phyloP scores from a whole-genome alignment of 352 stramenopile genomes.

The Pythium grandisporangium region DNA sequence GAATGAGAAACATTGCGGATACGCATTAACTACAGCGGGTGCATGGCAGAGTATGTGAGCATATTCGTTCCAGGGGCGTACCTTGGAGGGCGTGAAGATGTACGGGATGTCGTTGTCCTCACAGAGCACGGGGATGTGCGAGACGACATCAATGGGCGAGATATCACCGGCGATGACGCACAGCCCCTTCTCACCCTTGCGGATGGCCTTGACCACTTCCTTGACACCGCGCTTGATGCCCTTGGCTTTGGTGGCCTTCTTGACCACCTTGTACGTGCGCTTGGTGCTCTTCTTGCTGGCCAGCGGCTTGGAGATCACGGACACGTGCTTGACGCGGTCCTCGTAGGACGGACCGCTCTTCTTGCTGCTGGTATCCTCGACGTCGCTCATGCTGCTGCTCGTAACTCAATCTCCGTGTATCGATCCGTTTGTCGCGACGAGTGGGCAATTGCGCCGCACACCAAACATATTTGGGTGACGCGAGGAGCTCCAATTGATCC shows the following conservation, averaged over 20 bases:
- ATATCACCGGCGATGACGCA: slow-evolving; percentile 99
- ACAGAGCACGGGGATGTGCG: slow-evolving; percentile 97
- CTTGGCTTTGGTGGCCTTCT: slow-evolving; percentile 95
- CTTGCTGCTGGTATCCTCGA: slow-evolving; percentile 58
- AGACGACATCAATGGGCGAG: slow-evolving; percentile 99
- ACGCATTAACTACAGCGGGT: slow-evolving; percentile 3
- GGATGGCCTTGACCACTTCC: slow-evolving; percentile 99
- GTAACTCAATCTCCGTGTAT: no score
- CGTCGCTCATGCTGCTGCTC: slow-evolving; percentile 59
- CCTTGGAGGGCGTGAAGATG: slow-evolving; percentile 96
- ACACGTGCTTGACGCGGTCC: slow-evolving; percentile 82
- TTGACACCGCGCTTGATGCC: slow-evolving; percentile 98
- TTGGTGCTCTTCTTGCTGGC: slow-evolving; percentile 97
- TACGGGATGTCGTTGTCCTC: slow-evolving; percentile 99
- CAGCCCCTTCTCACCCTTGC: slow-evolving; percentile 95
- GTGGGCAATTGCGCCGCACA: not conserved
- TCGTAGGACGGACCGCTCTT: slow-evolving; percentile 53
- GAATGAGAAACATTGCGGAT: not conserved
- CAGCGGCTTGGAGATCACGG: slow-evolving; percentile 94
- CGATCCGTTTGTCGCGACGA: no score
- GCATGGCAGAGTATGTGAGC: no score
- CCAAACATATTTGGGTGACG: not conserved
- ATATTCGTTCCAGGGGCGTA: no score
- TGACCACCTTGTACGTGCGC: slow-evolving; percentile 91
- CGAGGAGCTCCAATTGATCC: slow-evolving; percentile 6